Base-by-base conservation (phyloP, 495 filamentous ascomycete species). In the Lentithecium fluviatile region DNA sequence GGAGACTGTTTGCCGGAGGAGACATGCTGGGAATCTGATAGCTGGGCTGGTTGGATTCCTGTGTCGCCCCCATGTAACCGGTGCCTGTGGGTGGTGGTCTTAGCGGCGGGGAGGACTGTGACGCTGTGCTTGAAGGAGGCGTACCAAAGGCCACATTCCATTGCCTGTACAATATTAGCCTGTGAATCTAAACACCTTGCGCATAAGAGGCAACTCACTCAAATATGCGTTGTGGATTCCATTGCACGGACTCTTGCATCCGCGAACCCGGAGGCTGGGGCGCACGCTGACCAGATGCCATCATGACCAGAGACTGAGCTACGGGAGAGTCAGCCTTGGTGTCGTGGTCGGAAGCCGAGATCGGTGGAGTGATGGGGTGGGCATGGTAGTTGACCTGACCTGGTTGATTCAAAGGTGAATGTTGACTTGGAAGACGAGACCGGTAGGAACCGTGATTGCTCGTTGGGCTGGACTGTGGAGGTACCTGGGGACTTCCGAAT, bases 151-250 rank as follows among this genome's bases (percentile, higher is more conserved):
- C 90, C 58, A 88, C 87, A 67, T 93, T 90, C 91, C 91, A 96
- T 78, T 92, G 89, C 70, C 90, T 94, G 60, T 21, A 46, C 2
- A 19, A 23, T 19, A 38, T 60, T 25, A 62, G 43, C 49, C 34
- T 62, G 26, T 4, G 29, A 3, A n/a, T 11, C 6, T 15, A 10
- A 8, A 5, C 10, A 12, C 36, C 40, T 13, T 1, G 10, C 8
- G 37, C 21, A 11, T 8, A 5, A 15, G 6, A n/a, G 50, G 20
- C 15, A 26, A 82, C 90, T 80, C 83, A 97, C 91, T 94, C 88
- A 79, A 98, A 95, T 66, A 98, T 88, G 52, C 88, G 83, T 26
- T 90, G 85, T 2, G 94, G 94, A 71, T 98, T 95, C 94, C 94
- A 98, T 47, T 80, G 81, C 40, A 82, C 80, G 45, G 84, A 80